These are phyloP conservation scores for Cyberlindnera japonica DNA, from an alignment of 805 yeast genomes.

Conservation along the genomic window DNA sequence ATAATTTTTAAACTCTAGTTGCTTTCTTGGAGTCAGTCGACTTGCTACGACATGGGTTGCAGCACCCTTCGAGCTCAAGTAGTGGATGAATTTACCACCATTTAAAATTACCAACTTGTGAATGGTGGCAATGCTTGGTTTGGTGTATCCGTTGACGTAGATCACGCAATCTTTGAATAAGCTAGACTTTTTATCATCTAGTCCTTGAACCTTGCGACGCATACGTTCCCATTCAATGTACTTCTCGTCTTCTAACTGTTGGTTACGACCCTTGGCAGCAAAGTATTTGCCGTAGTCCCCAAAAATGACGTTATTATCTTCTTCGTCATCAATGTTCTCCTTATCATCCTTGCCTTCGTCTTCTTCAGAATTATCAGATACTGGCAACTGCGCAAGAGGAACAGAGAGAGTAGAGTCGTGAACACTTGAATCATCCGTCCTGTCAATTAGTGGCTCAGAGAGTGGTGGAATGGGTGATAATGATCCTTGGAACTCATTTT, in stretches of 20 bases:
- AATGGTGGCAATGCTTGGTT: slow-evolving; percentile 70
- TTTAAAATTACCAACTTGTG: slow-evolving; percentile 67
- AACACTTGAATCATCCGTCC: not conserved
- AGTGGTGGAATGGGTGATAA: not conserved
- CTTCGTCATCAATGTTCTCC: not conserved
- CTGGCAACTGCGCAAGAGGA: slow-evolving; percentile 16
- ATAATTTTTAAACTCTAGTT: slow-evolving; percentile 57
- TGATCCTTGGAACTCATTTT: not conserved
- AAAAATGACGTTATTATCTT: slow-evolving; percentile 34
- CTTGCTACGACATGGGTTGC: slow-evolving; percentile 87
- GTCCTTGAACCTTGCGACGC: slow-evolving; percentile 27
- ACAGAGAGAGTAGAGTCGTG: slow-evolving; percentile 12
- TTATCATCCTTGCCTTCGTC: too few species aligned
- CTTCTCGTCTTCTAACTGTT: slow-evolving; percentile 53
- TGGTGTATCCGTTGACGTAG: slow-evolving; percentile 86
- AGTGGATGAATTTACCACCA: slow-evolving; percentile 77
- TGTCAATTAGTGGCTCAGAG: not conserved
- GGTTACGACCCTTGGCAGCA: slow-evolving; percentile 55
- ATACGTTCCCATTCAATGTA: slow-evolving; percentile 46
- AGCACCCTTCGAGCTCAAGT: slow-evolving; percentile 61
- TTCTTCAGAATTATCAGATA: not conserved
- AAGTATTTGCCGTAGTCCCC: slow-evolving; percentile 71
- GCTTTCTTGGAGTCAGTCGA: slow-evolving; percentile 72
- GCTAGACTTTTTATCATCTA: slow-evolving; percentile 7
- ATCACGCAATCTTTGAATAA: slow-evolving; percentile 64